Evolutionary conservation across 1,284 basidiomycete species (phyloP), one percentile per base, ranked within the genome.

Genomic region (Ustilago sp.): DNA sequence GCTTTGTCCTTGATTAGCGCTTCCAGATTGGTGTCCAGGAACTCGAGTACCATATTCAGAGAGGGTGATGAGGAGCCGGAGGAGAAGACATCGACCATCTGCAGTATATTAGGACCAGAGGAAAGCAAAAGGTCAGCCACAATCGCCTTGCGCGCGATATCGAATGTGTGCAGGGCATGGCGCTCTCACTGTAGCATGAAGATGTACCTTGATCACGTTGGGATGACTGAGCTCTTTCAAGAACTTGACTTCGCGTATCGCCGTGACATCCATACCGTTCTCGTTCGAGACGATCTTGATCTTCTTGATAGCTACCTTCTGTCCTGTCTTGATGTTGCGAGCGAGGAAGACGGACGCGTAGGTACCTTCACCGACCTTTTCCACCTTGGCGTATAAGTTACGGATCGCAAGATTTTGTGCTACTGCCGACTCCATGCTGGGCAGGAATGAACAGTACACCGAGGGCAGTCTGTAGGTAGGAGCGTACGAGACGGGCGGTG

Each of bases 201-300:
- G 8, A 64, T 68, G 23, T 74, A 94, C 95, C 87, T 93, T 93
- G 78, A 99, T 98, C 78, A 99, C 91, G 84, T 99, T 99, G 60
- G 93, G 93, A 87, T 99, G 97, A 70, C 91, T 91, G 55, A 99
- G 87, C 86, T 99, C 97, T 63, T 94, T 91, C 68, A 99, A 88
- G 86, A 95, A 98, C 87, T 98, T 98, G 84, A 99, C 96, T 88
- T 99, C 97, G 45, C 97, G 92, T 71, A 99, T 92, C 54, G 97
- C 97, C 71, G 95, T 97, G 93, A 99, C 97, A 87, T 99, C 97
- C 60, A 99, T 89, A 9, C 97, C 97, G 87, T 99, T 96, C 94
- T 75, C 79, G 36, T 80, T 78, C 11, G 84, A 94, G 92, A 28
- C 95, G n/a, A 80, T 76, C 63, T 87, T 83, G 51, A 86, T 86